A percentile compares a stretch with the other conserved stretches of the same genome.
phyloP scores from a whole-genome alignment of 176 grass and related monocot species.

The Paspalum vaginatum region DNA sequence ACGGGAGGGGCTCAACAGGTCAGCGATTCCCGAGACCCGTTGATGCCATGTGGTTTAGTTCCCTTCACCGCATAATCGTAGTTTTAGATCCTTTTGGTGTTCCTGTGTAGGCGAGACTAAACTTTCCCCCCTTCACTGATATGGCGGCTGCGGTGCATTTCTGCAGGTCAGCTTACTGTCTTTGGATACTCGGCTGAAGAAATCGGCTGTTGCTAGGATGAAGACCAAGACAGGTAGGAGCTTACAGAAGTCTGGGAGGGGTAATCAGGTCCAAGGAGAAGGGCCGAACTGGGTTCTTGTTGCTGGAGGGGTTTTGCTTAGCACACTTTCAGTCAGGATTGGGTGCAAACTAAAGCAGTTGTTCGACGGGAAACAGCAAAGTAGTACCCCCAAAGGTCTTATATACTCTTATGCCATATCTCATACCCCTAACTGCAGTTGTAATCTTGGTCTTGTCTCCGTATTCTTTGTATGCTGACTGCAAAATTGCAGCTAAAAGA shows the following conservation, averaged over 20 bases:
- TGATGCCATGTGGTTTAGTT: background rate
- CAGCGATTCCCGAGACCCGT: background rate
- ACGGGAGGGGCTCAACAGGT: constrained; percentile 14
- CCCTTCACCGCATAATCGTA: too few relatives aligned
- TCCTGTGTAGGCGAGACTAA: background rate
- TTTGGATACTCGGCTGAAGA: constrained; percentile 40
- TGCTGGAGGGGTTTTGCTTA: constrained; percentile 77
- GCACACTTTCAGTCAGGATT: constrained; percentile 75
- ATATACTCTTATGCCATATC: background rate
- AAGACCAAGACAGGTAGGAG: constrained; percentile 66
- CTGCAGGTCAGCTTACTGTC: constrained; percentile 42
- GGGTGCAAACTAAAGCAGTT: constrained; percentile 86
- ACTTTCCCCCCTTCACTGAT: background rate
- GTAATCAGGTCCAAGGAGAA: constrained; percentile 62
- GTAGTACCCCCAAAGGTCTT: constrained; percentile 65
- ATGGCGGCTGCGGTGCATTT: constrained; percentile 24
- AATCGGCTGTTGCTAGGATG: constrained; percentile 52
- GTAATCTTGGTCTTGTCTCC: constrained; percentile 7
- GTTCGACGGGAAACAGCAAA: constrained; percentile 65
- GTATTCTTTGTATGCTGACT: constrained; percentile 4
- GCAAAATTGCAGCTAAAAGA: constrained; percentile 60
- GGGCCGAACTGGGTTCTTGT: constrained; percentile 93
- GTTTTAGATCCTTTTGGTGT: too few relatives aligned
- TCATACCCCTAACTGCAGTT: constrained; percentile 5
- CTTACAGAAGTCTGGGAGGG: constrained; percentile 60